Evolutionary conservation across 805 yeast genomes (phyloP), one percentile per base, ranked within the genome.

Genomic region (Candida chilensis): DNA sequence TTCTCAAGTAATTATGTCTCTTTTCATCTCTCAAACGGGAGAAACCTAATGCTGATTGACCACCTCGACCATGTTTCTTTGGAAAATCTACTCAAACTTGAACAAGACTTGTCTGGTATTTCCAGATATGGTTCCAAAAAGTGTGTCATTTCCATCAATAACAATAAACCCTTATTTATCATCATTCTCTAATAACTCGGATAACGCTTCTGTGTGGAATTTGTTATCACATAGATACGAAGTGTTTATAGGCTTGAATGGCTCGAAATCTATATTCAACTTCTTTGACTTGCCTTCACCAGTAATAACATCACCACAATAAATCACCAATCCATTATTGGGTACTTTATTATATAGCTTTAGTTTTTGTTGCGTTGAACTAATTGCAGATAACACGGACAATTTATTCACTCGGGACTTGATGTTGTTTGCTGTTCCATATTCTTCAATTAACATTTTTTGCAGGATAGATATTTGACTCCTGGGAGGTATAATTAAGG

Each of bases 41-140:
- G 70, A 92, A 92, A 85, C 99, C 97, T 46, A 92, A 56, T 27
- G 99, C 98, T 38, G 99, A 92, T 68, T 92, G 98, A 81, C 98
- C 98, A 83, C 98, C 98, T 74, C 98, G 83, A 51, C 98, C 98
- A 71, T 92, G 98, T 85, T 92, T 92, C 70, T 92, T 92, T 48
- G 99, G 99, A 48, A 92, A 70, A 60, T 92, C 99, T 33, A 92
- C 99, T 2, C 82, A 63, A 92, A 92, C 61, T 92, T 92, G 61
- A 90, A 95, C 51, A 92, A 68, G 27, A 92, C 85, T 39, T 92
- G 96, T 68, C 98, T 81, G 28, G 95, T 88, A 65, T 92, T 92
- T 57, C 99, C 99, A 27, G 94, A 78, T 33, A 92, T 75, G 13
- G 94, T 72, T 61, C 99, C 99, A 46, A 92, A 92, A 42, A 92